phyloP scores from a whole-genome alignment of 495 filamentous ascomycete genomes.

The Talaromyces ruber region DNA sequence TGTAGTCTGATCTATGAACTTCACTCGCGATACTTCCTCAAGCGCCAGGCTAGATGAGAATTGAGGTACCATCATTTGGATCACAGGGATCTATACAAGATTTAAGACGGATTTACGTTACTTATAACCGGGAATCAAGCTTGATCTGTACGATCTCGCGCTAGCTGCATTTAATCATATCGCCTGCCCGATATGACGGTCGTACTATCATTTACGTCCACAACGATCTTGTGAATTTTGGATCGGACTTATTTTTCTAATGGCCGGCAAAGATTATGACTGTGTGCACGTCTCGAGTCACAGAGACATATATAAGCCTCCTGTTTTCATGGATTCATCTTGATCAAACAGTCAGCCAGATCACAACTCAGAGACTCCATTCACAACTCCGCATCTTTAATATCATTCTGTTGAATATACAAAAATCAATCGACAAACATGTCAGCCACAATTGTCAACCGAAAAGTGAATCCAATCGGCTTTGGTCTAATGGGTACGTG shows the following conservation, averaged over 20 bases:
- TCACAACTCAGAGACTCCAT: not conserved
- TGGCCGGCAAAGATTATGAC: not conserved
- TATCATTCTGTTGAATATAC: not conserved
- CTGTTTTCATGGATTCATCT: not conserved
- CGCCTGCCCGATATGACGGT: too few species aligned
- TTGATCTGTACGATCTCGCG: too few species aligned
- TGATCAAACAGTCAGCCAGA: not conserved
- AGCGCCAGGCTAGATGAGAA: not conserved
- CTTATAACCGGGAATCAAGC: not conserved
- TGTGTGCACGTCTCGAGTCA: not conserved
- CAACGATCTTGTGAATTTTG: too few species aligned
- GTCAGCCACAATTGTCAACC: constrained; percentile 8
- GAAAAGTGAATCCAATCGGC: constrained; percentile 16
- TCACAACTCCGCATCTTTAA: not conserved
- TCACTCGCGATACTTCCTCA: not conserved
- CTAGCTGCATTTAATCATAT: too few species aligned
- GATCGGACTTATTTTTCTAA: not conserved
- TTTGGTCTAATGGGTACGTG: constrained; percentile 17
- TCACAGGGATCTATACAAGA: too few species aligned
- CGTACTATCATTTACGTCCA: not conserved
- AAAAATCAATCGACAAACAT: too few species aligned
- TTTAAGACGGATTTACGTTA: not conserved
- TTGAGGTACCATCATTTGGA: too few species aligned
- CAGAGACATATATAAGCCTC: not conserved
- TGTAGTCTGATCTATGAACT: not conserved